Evolutionary conservation across 1,139 yeast genomes (phyloP), one percentile per base, ranked within the genome.

Genomic region (Protomyces arabidopsidicola): DNA sequence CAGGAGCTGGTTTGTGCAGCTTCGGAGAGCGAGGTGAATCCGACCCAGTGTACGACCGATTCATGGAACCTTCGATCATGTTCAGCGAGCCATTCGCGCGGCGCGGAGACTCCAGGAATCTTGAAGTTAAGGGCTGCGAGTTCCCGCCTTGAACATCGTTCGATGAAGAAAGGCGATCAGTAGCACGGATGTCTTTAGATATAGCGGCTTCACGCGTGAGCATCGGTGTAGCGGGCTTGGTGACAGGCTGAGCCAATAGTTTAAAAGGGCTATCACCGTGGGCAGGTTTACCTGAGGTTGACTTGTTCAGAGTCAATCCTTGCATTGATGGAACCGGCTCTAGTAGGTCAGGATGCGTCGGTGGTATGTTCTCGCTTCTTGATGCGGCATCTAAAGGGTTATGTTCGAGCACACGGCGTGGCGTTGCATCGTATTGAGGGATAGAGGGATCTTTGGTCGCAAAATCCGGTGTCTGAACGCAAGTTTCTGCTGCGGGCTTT

Each of bases 71-170:
- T 16, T 42, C 48, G 22, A 10, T 42, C 48, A 42, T n/a, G 16
- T 20, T n/a, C 48, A 9, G 24, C 24, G 48, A 42, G 18, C 22
- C 48, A n/a, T 10, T 38, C 27, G 35, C 36, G 14, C 52, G 36
- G 6, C 62, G 55, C 10, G 62, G 62, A 4, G 62, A 58, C 42
- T 58, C 62, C 53, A 58, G 45, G 52, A 58, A 58, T 12, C 56
- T 45, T 5, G 62, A 58, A 18, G 62, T 58, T 20, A 58, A 20
- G 3, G 62, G 62, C 42, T 58, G 62, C 12, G 62, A 58, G 22
- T 52, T 58, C 42, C 42, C 22, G 39, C 27, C 24, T 6, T 22
- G 56, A 12, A 12, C 20, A 10, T 18, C 48, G 12, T 1, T 42
- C 1, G 48, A 42, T 10, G 12, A 20, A 10, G 12, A 20, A 10